phyloP scores from a whole-genome alignment of 2,329 filamentous ascomycete species.

The Zarea fungicola region DNA sequence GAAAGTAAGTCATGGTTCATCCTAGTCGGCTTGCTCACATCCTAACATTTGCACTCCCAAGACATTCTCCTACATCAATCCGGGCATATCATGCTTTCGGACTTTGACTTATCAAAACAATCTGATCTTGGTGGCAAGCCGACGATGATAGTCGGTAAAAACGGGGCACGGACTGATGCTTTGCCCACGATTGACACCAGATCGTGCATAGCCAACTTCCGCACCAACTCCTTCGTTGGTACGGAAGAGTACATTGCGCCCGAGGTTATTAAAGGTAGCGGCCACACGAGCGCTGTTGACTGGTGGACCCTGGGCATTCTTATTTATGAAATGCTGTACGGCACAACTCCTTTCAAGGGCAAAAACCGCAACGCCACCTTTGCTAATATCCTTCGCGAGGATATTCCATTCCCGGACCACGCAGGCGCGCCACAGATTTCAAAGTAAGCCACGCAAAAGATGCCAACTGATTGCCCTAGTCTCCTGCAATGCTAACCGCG shows the following conservation, averaged over 20 bases:
- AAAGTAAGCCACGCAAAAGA: constrained; percentile 57
- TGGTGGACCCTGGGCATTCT: constrained; percentile 99
- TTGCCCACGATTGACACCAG: constrained; percentile 97
- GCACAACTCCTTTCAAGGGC: constrained; percentile 97
- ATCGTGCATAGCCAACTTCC: constrained; percentile 96
- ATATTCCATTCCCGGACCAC: constrained; percentile 93
- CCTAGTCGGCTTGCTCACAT: not conserved
- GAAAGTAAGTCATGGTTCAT: constrained; percentile 64
- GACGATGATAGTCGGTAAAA: constrained; percentile 93
- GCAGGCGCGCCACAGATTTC: constrained; percentile 78
- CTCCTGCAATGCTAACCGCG: constrained; percentile 16
- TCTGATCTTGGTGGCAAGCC: constrained; percentile 93
- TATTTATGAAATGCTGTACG: constrained; percentile 98
- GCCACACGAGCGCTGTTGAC: constrained; percentile 95
- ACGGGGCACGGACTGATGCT: constrained; percentile 77
- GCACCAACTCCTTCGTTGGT: constrained; percentile 96
- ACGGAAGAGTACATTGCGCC: constrained; percentile 99
- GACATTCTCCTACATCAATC: constrained; percentile 97
- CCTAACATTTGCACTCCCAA: constrained; percentile 32
- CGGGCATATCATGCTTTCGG: constrained; percentile 99
- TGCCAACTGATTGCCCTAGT: constrained; percentile 13
- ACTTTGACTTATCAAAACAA: constrained; percentile 97
- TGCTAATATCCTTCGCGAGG: constrained; percentile 91
- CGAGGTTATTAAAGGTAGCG: constrained; percentile 97
- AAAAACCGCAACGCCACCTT: constrained; percentile 99